Conservation (phyloP, 1,139 yeast genomes). For the Pichia inconspicua region DNA sequence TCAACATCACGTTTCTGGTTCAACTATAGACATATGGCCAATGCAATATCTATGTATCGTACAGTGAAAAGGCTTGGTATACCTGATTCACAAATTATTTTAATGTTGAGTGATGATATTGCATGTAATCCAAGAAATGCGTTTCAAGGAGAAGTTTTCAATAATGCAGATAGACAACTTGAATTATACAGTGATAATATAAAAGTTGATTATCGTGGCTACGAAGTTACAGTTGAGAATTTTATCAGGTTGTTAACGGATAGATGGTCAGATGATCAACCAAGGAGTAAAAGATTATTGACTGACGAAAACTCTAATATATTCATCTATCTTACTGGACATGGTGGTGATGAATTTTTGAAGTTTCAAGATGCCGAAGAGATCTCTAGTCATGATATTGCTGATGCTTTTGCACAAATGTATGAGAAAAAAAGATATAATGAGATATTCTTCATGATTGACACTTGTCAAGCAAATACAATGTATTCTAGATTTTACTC, state of each 20-base stretch:
- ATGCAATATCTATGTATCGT: slow-evolving; percentile 86
- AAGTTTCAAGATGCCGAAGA: slow-evolving; percentile 98
- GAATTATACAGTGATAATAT: slow-evolving; percentile 91
- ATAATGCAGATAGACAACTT: slow-evolving; percentile 87
- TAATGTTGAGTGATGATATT: slow-evolving; percentile 94
- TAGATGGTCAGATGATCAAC: slow-evolving; percentile 91
- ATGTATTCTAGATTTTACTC: slow-evolving; percentile 91
- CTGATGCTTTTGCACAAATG: slow-evolving; percentile 97
- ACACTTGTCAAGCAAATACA: slow-evolving; percentile 97
- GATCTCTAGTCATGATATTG: slow-evolving; percentile 89
- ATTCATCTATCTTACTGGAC: slow-evolving; percentile 94
- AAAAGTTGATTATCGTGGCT: slow-evolving; percentile 95
- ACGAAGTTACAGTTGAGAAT: slow-evolving; percentile 96
- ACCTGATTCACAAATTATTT: slow-evolving; percentile 93
- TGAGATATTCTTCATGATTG: slow-evolving; percentile 94
- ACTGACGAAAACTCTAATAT: slow-evolving; percentile 94
- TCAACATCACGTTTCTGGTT: slow-evolving; percentile 98
- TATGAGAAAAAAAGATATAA: slow-evolving; percentile 90
- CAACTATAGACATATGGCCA: slow-evolving; percentile 96
- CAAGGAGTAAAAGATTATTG: slow-evolving; percentile 78
- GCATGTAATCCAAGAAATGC: slow-evolving; percentile 96
- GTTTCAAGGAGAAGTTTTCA: slow-evolving; percentile 93
- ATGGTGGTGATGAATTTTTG: slow-evolving; percentile 95
- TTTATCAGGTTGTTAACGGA: slow-evolving; percentile 85
- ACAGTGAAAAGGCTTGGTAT: slow-evolving; percentile 93